Percentiles rank a stretch among this genome's conserved stretches.
Evolutionary conservation across 108 stramenopile genomes (phyloP).

Genomic region (Thalassiosira profunda): DNA sequence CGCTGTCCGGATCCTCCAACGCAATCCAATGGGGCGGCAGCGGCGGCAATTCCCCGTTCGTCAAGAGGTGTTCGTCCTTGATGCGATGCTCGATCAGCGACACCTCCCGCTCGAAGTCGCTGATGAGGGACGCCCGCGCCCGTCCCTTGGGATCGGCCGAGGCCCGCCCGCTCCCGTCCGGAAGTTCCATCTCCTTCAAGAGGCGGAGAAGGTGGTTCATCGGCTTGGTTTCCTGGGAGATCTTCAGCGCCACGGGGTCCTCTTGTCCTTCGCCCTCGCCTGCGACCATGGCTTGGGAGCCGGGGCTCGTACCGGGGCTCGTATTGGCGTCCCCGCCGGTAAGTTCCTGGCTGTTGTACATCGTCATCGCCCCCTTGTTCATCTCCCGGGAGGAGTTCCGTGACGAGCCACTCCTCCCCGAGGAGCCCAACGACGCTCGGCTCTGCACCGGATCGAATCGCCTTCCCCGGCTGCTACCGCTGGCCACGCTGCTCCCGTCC

Average conservation of each 20-base stretch:
- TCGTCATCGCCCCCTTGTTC: too few species aligned
- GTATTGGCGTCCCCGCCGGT: too few species aligned
- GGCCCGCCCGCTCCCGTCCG: background rate
- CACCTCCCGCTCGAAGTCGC: slow-evolving; percentile 18
- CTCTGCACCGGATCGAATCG: too few species aligned
- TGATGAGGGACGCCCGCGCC: slow-evolving; percentile 17
- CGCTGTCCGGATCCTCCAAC: background rate
- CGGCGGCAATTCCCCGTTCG: slow-evolving; percentile 2
- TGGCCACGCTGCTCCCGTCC: too few species aligned
- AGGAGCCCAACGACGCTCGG: too few species aligned
- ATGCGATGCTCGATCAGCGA: slow-evolving; percentile 20
- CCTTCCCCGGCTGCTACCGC: too few species aligned
- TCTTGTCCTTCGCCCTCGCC: too few species aligned
- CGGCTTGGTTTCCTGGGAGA: slow-evolving; percentile 23
- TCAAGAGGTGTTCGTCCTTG: slow-evolving; percentile 7
- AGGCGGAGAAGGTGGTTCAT: slow-evolving; percentile 21
- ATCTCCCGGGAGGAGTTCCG: too few species aligned
- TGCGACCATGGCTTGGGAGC: too few species aligned
- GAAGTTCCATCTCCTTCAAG: slow-evolving; percentile 14
- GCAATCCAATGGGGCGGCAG: slow-evolving; percentile 6
- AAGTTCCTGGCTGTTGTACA: too few species aligned
- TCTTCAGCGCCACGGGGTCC: slow-evolving; percentile 11
- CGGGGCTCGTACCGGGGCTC: too few species aligned
- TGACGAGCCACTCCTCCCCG: too few species aligned
- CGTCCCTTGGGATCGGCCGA: slow-evolving; percentile 5